These are phyloP conservation scores for Phaeolepiota aurea DNA, from an alignment of 768 basidiomycete genomes.

Conservation along the genomic window DNA sequence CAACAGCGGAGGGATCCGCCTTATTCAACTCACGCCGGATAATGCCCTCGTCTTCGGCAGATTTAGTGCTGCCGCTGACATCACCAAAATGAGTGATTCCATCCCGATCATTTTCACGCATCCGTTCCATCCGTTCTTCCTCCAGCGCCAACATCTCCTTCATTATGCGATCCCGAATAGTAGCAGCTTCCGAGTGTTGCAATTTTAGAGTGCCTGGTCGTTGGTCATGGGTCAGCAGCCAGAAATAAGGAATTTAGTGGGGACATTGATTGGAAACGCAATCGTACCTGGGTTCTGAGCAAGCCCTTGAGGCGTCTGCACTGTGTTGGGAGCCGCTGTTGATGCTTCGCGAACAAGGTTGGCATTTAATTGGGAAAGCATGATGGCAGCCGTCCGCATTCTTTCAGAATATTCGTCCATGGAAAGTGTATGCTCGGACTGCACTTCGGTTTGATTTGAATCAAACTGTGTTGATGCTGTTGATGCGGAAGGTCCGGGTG, in stretches of 20 bases:
- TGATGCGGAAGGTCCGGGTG: slow-evolving; percentile 2
- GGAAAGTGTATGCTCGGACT: slow-evolving; percentile 41
- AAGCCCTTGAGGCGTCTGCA: slow-evolving; percentile 6
- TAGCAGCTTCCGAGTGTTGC: slow-evolving; percentile 75
- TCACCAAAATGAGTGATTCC: slow-evolving; percentile 53
- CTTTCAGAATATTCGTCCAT: slow-evolving; percentile 97
- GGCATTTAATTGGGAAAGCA: slow-evolving; percentile 94
- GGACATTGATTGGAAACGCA: no score
- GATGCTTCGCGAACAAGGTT: slow-evolving; percentile 52
- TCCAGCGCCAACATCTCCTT: slow-evolving; percentile 96
- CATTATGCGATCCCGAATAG: slow-evolving; percentile 95
- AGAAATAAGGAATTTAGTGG: not conserved
- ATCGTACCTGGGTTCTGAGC: no score
- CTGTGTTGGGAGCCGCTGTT: slow-evolving; percentile 7
- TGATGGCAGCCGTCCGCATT: slow-evolving; percentile 97
- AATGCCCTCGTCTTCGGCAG: slow-evolving; percentile 86
- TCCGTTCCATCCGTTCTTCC: slow-evolving; percentile 92
- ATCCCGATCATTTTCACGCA: slow-evolving; percentile 71
- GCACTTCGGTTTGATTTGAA: slow-evolving; percentile 7
- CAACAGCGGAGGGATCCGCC: slow-evolving; percentile 90
- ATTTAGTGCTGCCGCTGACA: slow-evolving; percentile 46
- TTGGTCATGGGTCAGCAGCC: slow-evolving; percentile 7
- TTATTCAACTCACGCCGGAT: slow-evolving; percentile 91
- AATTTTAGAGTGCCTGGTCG: slow-evolving; percentile 55
- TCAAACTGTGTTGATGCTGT: slow-evolving; percentile 7